Evolutionary conservation across 2,329 filamentous ascomycete genomes (phyloP), one percentile per base, ranked within the genome.

Genomic region (Epichloe festucae): DNA sequence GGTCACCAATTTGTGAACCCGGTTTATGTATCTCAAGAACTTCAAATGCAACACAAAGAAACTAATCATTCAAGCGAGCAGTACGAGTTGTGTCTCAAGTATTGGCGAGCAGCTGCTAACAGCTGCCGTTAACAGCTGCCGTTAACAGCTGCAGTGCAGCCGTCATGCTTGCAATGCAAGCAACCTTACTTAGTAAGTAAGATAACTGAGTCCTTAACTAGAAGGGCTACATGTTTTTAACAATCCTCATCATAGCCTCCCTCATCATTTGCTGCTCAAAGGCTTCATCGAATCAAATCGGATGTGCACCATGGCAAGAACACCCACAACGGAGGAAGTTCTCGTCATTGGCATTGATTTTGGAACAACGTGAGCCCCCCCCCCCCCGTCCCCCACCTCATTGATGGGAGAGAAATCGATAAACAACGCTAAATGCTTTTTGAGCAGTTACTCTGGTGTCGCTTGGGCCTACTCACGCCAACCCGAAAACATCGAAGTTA

Each of bases 281-380:
- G 15, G 5, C 21, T 27, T 6, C 2, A 3, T n/a, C 4, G 14
- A n/a, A 14, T 17, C 3, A 44, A 2, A 5, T 31, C 8, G 4
- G 27, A 31, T 31, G 8, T 31, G 10, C 5, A 44, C 5, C 21
- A 27, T 31, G 42, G 42, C 14, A 14, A 19, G 7, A 36, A 36
- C 8, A 3, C 19, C 17, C 14, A 12, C 19, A 10, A 52, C 38
- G 23, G 46, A 49, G 3, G 46, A 48, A 23, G 21, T 21, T 35
- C 58, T 73, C 2, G 55, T 71, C 17, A 56, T 73, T 2, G 68
- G 72, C 0, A 64, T 76, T 6, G 73, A 75, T 40, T 74, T 75
- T 45, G 72, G 72, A 0, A 75, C 73, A 0, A 75, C 72, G 60
- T 73, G 53, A 53, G 66, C 8, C 8, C 8, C 27, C 27, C 5